Percentiles rank a stretch among this genome's conserved stretches.
phyloP scores from a whole-genome alignment of 305 asterid species.

The Plantago coronopus region DNA sequence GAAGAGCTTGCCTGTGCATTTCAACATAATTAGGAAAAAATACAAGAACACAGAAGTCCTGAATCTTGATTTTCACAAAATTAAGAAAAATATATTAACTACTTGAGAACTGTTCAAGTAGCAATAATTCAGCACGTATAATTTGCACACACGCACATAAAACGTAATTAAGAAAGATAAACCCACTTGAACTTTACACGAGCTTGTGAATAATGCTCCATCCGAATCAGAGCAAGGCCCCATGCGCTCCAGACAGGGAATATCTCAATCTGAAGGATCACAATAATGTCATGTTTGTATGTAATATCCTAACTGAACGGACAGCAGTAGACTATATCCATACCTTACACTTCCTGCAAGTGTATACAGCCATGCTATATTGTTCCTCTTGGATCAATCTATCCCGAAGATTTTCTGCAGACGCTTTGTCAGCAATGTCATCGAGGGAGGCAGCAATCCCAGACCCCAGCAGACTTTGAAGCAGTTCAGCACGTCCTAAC shows the following conservation, averaged over 20 bases:
- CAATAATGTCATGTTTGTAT: slow-evolving; percentile 21
- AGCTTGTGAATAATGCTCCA: slow-evolving; percentile 97
- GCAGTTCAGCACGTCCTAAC: slow-evolving; percentile 92
- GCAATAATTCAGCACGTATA: neutral
- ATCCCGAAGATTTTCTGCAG: slow-evolving; percentile 88
- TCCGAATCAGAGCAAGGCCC: slow-evolving; percentile 95
- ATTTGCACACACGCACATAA: neutral
- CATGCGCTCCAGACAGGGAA: slow-evolving; percentile 96
- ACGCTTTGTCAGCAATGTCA: slow-evolving; percentile 90
- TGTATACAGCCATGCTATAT: slow-evolving; percentile 97
- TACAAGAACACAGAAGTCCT: slow-evolving; percentile 16
- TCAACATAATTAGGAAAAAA: slow-evolving; percentile 25
- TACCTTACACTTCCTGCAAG: slow-evolving; percentile 99
- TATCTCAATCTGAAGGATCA: slow-evolving; percentile 67
- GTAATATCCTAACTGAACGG: slow-evolving; percentile 18
- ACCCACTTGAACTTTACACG: slow-evolving; percentile 94
- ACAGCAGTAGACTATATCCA: slow-evolving; percentile 5
- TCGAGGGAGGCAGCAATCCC: slow-evolving; percentile 97
- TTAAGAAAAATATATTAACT: neutral
- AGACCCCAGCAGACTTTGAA: slow-evolving; percentile 96
- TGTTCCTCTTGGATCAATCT: slow-evolving; percentile 86
- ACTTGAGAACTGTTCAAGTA: neutral
- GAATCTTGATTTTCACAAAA: neutral
- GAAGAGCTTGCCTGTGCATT: slow-evolving; percentile 91
- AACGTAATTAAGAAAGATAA: slow-evolving; percentile 9